Conservation (phyloP, 805 yeast genomes). For the Zygoascus flipseniorum region DNA sequence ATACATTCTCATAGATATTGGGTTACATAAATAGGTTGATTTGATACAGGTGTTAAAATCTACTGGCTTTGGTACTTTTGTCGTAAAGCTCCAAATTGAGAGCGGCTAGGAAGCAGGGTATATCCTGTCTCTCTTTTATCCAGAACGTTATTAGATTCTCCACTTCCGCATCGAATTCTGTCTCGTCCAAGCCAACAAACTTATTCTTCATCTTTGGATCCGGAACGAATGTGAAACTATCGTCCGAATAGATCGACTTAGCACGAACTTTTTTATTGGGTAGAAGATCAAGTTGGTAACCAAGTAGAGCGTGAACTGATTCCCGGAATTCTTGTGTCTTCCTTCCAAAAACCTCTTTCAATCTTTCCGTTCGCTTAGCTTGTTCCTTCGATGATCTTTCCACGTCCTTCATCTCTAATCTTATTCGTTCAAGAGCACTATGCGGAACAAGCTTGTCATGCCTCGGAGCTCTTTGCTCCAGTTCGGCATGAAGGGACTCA, state of each 20-base stretch:
- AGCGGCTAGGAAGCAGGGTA: slow-evolving; percentile 73
- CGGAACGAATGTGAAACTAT: slow-evolving; percentile 40
- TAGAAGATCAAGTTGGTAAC: slow-evolving; percentile 63
- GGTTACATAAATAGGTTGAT: not conserved
- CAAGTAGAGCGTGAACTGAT: slow-evolving; percentile 58
- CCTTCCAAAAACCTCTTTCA: slow-evolving; percentile 48
- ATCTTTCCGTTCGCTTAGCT: slow-evolving; percentile 19
- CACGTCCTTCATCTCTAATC: slow-evolving; percentile 41
- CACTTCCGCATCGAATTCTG: slow-evolving; percentile 30
- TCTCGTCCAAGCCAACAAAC: slow-evolving; percentile 30
- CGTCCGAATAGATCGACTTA: slow-evolving; percentile 38
- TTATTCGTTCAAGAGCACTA: slow-evolving; percentile 54
- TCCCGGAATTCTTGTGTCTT: slow-evolving; percentile 67
- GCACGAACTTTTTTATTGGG: slow-evolving; percentile 48
- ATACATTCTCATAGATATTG: not conserved
- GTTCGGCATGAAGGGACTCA: slow-evolving; percentile 35
- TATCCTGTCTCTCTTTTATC: slow-evolving; percentile 59
- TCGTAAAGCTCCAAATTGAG: slow-evolving; percentile 61
- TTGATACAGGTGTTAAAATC: not conserved
- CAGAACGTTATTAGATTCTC: slow-evolving; percentile 53
- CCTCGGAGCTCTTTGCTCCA: slow-evolving; percentile 2
- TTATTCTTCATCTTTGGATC: slow-evolving; percentile 51
- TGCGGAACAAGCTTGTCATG: slow-evolving; percentile 42
- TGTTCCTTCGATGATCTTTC: slow-evolving; percentile 16
- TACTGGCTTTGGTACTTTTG: slow-evolving; percentile 20